Conservation (phyloP, 371 early-diverging fungal species). For the Syncephalastrum sp. region DNA sequence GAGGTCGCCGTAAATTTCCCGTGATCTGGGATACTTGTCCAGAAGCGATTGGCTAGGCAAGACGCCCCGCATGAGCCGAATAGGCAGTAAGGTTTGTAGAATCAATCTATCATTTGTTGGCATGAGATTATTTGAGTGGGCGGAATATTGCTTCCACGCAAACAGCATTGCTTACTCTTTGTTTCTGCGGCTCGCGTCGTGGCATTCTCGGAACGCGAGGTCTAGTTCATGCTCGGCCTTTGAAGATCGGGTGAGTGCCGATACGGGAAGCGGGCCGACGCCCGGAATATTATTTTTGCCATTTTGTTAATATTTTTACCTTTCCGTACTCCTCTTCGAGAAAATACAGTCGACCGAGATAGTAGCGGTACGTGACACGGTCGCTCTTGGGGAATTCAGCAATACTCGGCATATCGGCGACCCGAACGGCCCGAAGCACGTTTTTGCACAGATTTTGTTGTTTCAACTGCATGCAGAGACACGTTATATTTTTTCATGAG, state of each 20-base stretch:
- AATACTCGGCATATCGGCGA: slow-evolving; percentile 74
- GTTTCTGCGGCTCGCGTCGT: slow-evolving; percentile 44
- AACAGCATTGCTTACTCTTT: slow-evolving; percentile 46
- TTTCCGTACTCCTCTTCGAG: slow-evolving; percentile 75
- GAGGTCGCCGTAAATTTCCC: slow-evolving; percentile 58
- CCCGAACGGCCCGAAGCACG: slow-evolving; percentile 73
- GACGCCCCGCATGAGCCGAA: slow-evolving; percentile 62
- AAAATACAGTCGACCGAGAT: slow-evolving; percentile 82
- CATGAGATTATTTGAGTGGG: too few relatives aligned
- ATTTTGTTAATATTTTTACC: slow-evolving; percentile 25
- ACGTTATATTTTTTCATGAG: neutral
- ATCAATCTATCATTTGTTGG: slow-evolving; percentile 51
- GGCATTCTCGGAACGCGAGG: slow-evolving; percentile 70
- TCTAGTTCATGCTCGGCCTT: slow-evolving; percentile 72
- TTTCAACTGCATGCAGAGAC: slow-evolving; percentile 41
- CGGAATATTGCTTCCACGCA: neutral
- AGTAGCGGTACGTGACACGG: slow-evolving; percentile 82
- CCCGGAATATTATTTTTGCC: neutral
- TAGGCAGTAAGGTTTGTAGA: slow-evolving; percentile 74
- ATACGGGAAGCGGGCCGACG: neutral
- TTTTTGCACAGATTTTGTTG: slow-evolving; percentile 83
- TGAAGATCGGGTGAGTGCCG: neutral
- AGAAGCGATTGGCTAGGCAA: slow-evolving; percentile 62
- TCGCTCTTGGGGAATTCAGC: slow-evolving; percentile 79
- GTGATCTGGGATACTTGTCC: slow-evolving; percentile 54